Conservation (phyloP, 106 monocot genomes). For the Ottelia alismoides region DNA sequence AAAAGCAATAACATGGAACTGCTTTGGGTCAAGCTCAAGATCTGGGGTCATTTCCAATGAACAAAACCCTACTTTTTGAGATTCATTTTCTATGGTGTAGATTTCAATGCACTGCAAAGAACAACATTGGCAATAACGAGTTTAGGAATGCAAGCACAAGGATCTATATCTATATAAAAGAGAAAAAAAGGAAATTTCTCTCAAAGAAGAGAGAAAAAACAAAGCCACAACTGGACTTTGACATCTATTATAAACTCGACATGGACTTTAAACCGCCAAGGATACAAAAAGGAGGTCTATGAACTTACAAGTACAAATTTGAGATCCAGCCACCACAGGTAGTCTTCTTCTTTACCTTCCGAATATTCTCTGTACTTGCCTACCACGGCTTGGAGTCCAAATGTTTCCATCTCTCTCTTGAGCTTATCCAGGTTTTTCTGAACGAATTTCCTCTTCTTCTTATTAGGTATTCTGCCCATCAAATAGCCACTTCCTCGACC, state of each 20-base stretch:
- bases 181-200: neutral
- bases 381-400: conserved; percentile 63
- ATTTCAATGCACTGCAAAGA: conserved; percentile 65
- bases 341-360: conserved; percentile 65
- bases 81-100: conserved; percentile 52
- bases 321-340: conserved; percentile 87
- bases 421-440: conserved; percentile 72
- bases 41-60: conserved; percentile 80
- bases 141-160: neutral
- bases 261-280: no score
- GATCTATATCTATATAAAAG: neutral
- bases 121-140: neutral
- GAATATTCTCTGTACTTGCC: conserved; percentile 81
- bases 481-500: conserved; percentile 36
- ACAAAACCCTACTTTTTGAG: conserved; percentile 66
- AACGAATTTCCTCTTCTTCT: conserved; percentile 43
- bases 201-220: neutral
- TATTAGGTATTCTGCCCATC: conserved; percentile 43
- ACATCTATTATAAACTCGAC: no score
- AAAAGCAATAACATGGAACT: conserved; percentile 84
- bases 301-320: conserved; percentile 47
- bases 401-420: conserved; percentile 58
- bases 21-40: conserved; percentile 72
- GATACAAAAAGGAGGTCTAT: no score
- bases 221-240: no score